phyloP scores from a whole-genome alignment of 805 yeast genomes.

The Kazachstania kunashirensis region DNA sequence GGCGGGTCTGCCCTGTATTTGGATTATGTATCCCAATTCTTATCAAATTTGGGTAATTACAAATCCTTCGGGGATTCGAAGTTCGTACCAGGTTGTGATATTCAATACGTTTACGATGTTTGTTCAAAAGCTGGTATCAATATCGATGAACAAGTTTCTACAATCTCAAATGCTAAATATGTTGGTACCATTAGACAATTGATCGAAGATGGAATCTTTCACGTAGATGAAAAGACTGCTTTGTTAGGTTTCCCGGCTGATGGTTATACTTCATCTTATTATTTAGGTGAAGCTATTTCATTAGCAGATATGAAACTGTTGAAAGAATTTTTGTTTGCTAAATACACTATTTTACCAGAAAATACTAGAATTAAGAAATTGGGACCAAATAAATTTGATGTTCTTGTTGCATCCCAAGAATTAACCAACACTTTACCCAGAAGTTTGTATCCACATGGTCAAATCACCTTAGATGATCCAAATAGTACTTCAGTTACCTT shows the following conservation, averaged over 20 bases:
- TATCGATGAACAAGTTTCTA: constrained; percentile 12
- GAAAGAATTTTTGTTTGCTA: constrained; percentile 34
- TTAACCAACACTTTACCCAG: constrained; percentile 35
- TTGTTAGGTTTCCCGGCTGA: constrained; percentile 70
- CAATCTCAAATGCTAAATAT: not conserved
- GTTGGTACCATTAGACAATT: constrained; percentile 23
- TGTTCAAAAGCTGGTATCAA: constrained; percentile 29
- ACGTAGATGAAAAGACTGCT: constrained; percentile 36
- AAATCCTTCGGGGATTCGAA: constrained; percentile 85
- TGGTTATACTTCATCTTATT: constrained; percentile 71
- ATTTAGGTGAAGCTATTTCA: constrained; percentile 42
- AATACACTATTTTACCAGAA: constrained; percentile 42
- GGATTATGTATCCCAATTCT: constrained; percentile 67
- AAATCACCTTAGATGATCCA: constrained; percentile 27
- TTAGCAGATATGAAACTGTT: constrained; percentile 56
- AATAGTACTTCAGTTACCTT: constrained; percentile 39
- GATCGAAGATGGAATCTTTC: constrained; percentile 43
- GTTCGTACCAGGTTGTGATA: constrained; percentile 58
- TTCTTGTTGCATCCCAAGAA: constrained; percentile 60
- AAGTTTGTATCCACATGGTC: constrained; percentile 40
- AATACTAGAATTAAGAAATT: constrained; percentile 66
- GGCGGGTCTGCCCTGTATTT: constrained; percentile 37
- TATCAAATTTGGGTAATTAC: constrained; percentile 67
- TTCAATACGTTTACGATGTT: constrained; percentile 36
- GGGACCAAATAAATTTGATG: constrained; percentile 39